Conservation (phyloP, 2,329 filamentous ascomycete species). For the Diplodia seriata region DNA sequence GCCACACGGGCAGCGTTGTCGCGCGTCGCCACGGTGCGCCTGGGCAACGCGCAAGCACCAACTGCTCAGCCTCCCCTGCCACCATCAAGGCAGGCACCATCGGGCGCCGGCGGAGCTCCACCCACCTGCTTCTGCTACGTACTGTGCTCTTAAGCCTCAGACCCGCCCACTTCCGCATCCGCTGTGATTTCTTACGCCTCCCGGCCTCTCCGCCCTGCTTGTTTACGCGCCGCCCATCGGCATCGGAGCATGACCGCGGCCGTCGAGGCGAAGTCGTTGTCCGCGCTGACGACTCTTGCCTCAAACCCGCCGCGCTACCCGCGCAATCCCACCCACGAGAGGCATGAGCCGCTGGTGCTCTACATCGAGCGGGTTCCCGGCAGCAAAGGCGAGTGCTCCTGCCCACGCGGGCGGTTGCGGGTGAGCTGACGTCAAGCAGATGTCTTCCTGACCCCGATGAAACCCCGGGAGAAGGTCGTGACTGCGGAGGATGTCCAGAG, state of each 20-base stretch:
- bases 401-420: conserved; percentile 27
- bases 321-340: conserved; percentile 73
- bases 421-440: conserved; percentile 60
- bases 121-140: neutral
- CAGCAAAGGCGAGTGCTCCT: conserved; percentile 66
- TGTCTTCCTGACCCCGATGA: conserved; percentile 89
- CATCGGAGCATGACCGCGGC: conserved; percentile 36
- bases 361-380: conserved; percentile 95
- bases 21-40: conserved; percentile 9
- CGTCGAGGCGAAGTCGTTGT: conserved; percentile 84
- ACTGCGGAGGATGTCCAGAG: conserved; percentile 85
- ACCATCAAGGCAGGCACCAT: conserved; percentile 25
- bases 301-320: conserved; percentile 87
- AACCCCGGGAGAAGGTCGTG: conserved; percentile 87
- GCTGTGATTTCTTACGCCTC: neutral
- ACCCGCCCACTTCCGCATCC: neutral
- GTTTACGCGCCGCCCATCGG: conserved; percentile 4
- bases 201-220: neutral
- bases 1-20: conserved; percentile 15
- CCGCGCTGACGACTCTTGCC: conserved; percentile 78
- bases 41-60: conserved; percentile 23
- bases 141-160: neutral
- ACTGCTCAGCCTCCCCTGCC: conserved; percentile 32
- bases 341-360: conserved; percentile 75
- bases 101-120: conserved; percentile 20